These are phyloP conservation scores for Boletus reticuloceps DNA, from an alignment of 768 basidiomycete genomes.

Conservation along the genomic window DNA sequence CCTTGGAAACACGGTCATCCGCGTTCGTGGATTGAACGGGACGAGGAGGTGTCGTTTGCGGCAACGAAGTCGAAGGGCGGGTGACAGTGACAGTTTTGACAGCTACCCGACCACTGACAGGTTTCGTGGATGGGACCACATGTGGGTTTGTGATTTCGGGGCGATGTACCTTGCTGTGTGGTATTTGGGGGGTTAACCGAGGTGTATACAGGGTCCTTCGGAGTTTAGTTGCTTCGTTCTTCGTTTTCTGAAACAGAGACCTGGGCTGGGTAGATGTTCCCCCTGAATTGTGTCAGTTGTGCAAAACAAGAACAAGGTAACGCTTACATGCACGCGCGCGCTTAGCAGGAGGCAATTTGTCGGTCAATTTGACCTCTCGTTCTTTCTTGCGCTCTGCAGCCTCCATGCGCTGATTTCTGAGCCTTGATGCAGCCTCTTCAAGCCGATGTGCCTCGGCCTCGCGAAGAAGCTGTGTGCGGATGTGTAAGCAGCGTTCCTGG, in stretches of 20 bases:
- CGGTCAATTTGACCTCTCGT: conserved; percentile 72
- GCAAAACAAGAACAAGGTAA: neutral
- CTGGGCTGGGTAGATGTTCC: conserved; percentile 47
- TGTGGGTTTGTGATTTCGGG: conserved; percentile 34
- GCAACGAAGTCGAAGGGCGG: conserved; percentile 27
- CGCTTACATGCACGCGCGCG: conserved; percentile 59
- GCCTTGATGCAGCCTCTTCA: conserved; percentile 57
- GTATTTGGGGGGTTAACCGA: conserved; percentile 54
- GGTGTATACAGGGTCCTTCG: conserved; percentile 58
- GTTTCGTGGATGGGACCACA: conserved; percentile 29
- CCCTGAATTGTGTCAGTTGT: conserved; percentile 34
- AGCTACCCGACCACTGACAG: conserved; percentile 42
- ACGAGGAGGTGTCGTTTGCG: conserved; percentile 7
- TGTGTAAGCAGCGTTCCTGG: conserved; percentile 1
- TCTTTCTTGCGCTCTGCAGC: conserved; percentile 75
- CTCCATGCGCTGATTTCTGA: conserved; percentile 66
- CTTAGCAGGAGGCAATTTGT: conserved; percentile 64
- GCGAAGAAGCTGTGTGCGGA: conserved; percentile 45
- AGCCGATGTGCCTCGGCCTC: conserved; percentile 61
- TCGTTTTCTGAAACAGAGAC: conserved; percentile 75
- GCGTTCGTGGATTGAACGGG: conserved; percentile 34
- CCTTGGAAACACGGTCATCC: conserved; percentile 7
- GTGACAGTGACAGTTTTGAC: conserved; percentile 49
- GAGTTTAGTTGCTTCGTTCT: conserved; percentile 64
- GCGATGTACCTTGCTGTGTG: conserved; percentile 42